These are phyloP conservation scores for Phaeophleospora eucalypticola DNA, from an alignment of 2,329 filamentous ascomycete genomes.

Conservation along the genomic window DNA sequence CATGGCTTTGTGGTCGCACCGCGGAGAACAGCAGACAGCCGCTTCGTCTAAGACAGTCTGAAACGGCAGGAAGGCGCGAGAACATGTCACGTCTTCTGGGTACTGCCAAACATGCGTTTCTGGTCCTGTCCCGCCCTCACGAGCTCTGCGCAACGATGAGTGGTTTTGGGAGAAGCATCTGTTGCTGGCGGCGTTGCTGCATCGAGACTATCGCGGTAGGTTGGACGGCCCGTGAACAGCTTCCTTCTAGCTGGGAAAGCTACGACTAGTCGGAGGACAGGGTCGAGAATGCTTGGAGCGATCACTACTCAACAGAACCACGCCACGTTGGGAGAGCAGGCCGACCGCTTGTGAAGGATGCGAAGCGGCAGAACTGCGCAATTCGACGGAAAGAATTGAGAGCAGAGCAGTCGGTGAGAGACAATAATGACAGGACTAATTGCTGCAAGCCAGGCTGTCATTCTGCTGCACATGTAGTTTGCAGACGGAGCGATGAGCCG, in stretches of 20 bases:
- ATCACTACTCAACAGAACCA: constrained; percentile 7
- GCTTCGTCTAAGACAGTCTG: not conserved
- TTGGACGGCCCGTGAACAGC: constrained; percentile 19
- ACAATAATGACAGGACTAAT: too few species aligned
- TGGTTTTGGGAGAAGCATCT: too few species aligned
- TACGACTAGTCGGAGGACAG: constrained; percentile 9
- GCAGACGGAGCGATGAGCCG: not conserved
- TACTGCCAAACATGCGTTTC: not conserved
- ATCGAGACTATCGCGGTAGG: constrained; percentile 17
- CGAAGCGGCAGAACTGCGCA: too few species aligned
- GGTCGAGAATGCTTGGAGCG: constrained; percentile 9
- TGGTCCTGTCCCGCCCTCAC: not conserved
- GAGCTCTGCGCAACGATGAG: too few species aligned
- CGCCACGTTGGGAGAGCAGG: not conserved
- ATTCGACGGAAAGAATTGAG: too few species aligned
- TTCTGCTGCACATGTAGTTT: not conserved
- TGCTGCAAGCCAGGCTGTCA: too few species aligned
- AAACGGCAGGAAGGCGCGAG: not conserved
- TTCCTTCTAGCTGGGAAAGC: constrained; percentile 19
- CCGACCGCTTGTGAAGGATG: too few species aligned
- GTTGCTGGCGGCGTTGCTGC: constrained; percentile 8
- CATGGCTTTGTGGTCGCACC: not conserved
- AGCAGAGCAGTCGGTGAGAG: too few species aligned
- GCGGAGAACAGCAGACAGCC: not conserved
- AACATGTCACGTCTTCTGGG: not conserved